Base-by-base conservation (phyloP, 768 basidiomycete genomes). In the Suillus cothurnatus region DNA sequence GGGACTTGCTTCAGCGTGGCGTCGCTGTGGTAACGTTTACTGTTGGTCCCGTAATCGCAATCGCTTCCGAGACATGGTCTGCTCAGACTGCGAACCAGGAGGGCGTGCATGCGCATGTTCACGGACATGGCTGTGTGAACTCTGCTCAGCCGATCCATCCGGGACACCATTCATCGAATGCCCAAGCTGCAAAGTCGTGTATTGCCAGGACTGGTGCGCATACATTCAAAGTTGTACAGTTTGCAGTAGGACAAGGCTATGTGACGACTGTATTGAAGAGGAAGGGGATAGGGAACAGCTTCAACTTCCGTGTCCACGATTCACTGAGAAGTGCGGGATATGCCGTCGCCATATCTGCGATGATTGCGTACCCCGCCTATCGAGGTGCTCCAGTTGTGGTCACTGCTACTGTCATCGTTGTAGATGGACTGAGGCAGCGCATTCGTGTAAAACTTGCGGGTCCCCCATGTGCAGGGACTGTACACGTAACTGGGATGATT, bases 401-500 rank as follows among this genome's bases (percentile, higher is more conserved):
- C 39, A 39, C 19, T 41, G 19, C 58, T 59, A 59, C 39, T 59
- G 58, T 41, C 26, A 41, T 21, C 58, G 19, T 3, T 59, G 58
- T 59, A 59, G 26, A 59, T 59, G 39, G 58, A 59, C 39, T 11
- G 58, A 59, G 19, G 58, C 9, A 14, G 26, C 12, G 11, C 28
- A 39, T 21, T 59, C 58, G 14, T 59, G 58, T 39, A 59, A 41
- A 41, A 59, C 58, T 4, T 59, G 58, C 12, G 12, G 26, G 19
- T 26, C 38, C 26, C 38, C 38, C 38, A 59, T 59, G 58, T 59
- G 58, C 38, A 59, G 39, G 58, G 58, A 59, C 41, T 59, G 58
- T 28, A 59, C 39, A 21, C 26, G 58, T 21, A 59, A 41, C 12
- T 59, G 58, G 39, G 58, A 59, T 59, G 58, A 59, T 36, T 59